Evolutionary conservation across 371 early-diverging fungal species (phyloP).

Genomic region (Mortierella sp.): DNA sequence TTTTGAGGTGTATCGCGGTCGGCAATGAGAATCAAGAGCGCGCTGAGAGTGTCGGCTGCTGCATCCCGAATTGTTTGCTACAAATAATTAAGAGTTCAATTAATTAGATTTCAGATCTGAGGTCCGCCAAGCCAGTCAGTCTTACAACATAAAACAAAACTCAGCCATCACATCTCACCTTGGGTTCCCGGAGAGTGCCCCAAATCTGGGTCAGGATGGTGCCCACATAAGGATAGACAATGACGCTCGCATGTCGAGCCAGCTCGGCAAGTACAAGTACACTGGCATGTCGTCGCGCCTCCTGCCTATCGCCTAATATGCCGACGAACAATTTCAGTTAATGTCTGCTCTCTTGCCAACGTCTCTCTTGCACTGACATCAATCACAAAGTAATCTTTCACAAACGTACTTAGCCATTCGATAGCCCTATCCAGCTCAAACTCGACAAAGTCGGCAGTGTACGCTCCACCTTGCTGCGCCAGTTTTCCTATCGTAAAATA

Average conservation of each 20-base stretch:
- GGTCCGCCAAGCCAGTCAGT: no score
- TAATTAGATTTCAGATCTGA: no score
- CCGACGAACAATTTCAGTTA: neutral
- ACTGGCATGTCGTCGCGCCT: conserved; percentile 87
- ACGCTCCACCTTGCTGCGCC: conserved; percentile 81
- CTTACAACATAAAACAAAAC: neutral
- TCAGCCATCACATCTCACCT: conserved; percentile 55
- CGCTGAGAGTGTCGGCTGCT: conserved; percentile 89
- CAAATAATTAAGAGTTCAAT: neutral
- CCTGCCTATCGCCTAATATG: conserved; percentile 72
- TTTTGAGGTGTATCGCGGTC: conserved; percentile 81
- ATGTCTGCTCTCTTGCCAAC: neutral
- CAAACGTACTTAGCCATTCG: conserved; percentile 86
- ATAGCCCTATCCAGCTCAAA: conserved; percentile 89
- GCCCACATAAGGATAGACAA: conserved; percentile 88
- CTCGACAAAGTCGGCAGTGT: conserved; percentile 88
- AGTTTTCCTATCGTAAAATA: conserved; percentile 65
- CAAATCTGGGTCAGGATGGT: conserved; percentile 91
- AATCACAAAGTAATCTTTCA: neutral
- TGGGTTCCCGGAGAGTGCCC: conserved; percentile 88
- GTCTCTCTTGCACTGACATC: neutral
- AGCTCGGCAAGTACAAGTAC: conserved; percentile 89
- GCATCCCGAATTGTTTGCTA: conserved; percentile 77
- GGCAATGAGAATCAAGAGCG: conserved; percentile 86
- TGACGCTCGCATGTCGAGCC: conserved; percentile 85